phyloP scores from a whole-genome alignment of 176 grass and related monocot species.

The Eleusine coracana region DNA sequence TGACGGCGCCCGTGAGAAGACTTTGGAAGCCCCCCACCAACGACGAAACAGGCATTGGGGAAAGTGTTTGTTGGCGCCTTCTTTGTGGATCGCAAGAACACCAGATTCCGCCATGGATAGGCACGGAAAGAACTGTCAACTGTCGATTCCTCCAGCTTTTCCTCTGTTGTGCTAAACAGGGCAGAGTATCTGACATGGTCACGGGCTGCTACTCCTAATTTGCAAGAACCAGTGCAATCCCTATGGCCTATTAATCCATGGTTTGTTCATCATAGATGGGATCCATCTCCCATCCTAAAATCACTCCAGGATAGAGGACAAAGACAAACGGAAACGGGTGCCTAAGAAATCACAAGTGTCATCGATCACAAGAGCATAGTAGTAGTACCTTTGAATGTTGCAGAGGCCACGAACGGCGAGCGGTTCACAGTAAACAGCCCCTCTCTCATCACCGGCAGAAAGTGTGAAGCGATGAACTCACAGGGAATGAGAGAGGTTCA shows the following conservation, averaged over 20 bases:
- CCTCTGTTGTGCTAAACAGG: too few species aligned
- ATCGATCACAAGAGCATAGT: too few species aligned
- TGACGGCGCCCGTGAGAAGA: background rate
- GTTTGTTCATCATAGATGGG: background rate
- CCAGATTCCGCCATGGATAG: background rate
- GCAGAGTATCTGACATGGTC: constrained; percentile 11
- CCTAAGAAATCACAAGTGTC: too few species aligned
- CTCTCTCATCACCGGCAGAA: too few species aligned
- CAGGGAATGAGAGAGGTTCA: too few species aligned
- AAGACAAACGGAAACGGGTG: too few species aligned
- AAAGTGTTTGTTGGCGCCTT: constrained; percentile 21
- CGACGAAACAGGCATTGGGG: background rate
- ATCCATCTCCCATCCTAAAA: background rate
- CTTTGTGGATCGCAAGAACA: background rate
- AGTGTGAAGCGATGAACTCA: too few species aligned
- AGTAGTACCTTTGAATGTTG: too few species aligned
- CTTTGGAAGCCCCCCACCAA: background rate
- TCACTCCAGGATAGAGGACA: background rate
- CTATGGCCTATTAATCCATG: background rate
- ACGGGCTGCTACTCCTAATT: background rate
- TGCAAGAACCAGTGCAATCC: background rate
- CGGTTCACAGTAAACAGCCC: too few species aligned
- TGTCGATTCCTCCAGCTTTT: too few species aligned
- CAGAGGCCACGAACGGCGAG: too few species aligned
- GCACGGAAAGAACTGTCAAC: background rate